These are phyloP conservation scores for Epipyxis sp. DNA, from an alignment of 108 stramenopile genomes.

Conservation along the genomic window DNA sequence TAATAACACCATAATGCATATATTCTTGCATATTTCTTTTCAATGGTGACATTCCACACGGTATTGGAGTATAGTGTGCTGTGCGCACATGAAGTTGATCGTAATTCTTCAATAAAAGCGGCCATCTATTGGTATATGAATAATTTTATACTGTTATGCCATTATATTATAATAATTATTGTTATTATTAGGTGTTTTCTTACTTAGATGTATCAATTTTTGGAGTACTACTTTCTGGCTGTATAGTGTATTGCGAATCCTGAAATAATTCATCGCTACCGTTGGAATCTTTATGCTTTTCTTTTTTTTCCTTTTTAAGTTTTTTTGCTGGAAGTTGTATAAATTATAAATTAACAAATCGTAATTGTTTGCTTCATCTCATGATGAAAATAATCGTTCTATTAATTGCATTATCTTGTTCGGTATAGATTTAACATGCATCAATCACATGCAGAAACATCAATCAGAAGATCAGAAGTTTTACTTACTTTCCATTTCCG, in stretches of 20 bases:
- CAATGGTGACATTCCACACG: conserved; percentile 87
- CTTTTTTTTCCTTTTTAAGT: conserved; percentile 62
- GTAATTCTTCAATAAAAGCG: conserved; percentile 95
- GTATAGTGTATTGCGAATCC: conserved; percentile 62
- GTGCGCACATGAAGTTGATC: conserved; percentile 91
- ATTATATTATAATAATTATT: no score
- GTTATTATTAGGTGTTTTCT: not conserved
- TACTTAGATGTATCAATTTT: conserved; percentile 79
- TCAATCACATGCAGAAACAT: no score
- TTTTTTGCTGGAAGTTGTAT: conserved; percentile 51
- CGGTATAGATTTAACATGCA: no score
- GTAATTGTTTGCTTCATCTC: no score
- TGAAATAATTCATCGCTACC: not conserved
- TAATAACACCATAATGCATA: conserved; percentile 93
- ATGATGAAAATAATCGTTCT: no score
- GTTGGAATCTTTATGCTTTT: conserved; percentile 66
- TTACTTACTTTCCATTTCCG: no score
- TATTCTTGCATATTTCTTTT: conserved; percentile 84
- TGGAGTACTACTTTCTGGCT: conserved; percentile 72
- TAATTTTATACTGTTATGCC: no score
- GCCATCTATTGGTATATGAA: conserved; percentile 85
- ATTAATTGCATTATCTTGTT: no score
- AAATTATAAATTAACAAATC: no score
- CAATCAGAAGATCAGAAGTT: no score
- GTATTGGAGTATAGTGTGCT: conserved; percentile 98